Evolutionary conservation across 345 rosid genomes (phyloP).

Genomic region (Eucalyptus erythrocorys): DNA sequence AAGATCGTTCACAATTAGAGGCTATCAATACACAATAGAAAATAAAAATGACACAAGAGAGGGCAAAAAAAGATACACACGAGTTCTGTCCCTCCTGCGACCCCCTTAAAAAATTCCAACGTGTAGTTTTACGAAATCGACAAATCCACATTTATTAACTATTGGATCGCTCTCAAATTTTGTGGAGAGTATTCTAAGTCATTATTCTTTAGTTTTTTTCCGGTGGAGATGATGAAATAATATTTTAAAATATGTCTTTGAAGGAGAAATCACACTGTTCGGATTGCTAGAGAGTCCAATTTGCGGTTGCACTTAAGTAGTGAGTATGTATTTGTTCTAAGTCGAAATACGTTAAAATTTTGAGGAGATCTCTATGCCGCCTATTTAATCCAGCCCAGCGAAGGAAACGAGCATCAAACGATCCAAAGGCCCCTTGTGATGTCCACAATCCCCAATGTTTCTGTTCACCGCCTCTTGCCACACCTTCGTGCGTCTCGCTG

Average conservation of each 20-base stretch:
- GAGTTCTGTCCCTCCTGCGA: background rate
- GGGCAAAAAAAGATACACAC: background rate
- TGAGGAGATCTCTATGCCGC: no score
- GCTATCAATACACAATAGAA: background rate
- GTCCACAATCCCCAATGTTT: no score
- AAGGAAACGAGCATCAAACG: no score
- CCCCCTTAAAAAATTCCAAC: background rate
- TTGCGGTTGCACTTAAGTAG: no score
- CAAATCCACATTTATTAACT: background rate
- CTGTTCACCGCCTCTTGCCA: no score
- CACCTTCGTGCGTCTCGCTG: no score
- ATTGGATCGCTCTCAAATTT: background rate
- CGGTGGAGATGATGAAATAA: background rate
- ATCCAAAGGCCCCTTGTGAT: no score
- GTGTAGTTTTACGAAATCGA: background rate
- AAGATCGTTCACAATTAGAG: background rate
- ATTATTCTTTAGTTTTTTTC: background rate
- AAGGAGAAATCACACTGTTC: background rate
- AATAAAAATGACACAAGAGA: background rate
- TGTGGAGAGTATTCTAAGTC: background rate
- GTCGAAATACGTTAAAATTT: no score
- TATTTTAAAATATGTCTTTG: no score
- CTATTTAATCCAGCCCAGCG: no score
- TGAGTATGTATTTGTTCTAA: no score
- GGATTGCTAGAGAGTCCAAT: no score